phyloP scores from a whole-genome alignment of 306 rosid genomes.

The Cucurbita ficifolia region DNA sequence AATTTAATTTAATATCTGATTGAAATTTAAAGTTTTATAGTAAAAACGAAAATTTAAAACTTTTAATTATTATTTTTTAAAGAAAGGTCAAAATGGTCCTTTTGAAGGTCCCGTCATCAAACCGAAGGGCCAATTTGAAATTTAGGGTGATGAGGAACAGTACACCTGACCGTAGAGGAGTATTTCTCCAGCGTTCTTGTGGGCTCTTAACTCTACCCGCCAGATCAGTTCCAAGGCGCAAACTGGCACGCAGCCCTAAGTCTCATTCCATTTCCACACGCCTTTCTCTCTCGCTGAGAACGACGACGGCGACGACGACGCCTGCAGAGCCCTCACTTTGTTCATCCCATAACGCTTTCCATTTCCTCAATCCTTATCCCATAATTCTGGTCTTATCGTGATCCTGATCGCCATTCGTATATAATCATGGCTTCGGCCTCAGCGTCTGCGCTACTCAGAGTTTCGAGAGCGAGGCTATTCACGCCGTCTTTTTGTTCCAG shows the following conservation, averaged over 20 bases:
- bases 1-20: too few species aligned
- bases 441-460: constrained; percentile 46
- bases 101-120: not conserved
- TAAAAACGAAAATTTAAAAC: too few species aligned
- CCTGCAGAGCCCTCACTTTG: not conserved
- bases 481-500: constrained; percentile 26
- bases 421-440: constrained; percentile 30
- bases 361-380: not conserved
- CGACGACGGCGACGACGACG: not conserved
- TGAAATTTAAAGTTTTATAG: too few species aligned
- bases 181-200: not conserved
- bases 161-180: not conserved
- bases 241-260: constrained; percentile 41
- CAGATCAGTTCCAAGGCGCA: constrained; percentile 3
- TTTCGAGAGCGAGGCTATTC: constrained; percentile 34
- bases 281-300: constrained; percentile 1
- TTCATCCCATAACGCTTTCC: not conserved
- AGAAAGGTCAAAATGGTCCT: not conserved
- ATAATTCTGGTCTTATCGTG: constrained; percentile 13
- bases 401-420: constrained; percentile 31
- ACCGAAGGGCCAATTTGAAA: not conserved
- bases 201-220: constrained; percentile 1
- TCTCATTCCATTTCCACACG: constrained; percentile 32
- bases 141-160: not conserved
- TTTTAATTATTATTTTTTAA: too few species aligned